Base-by-base conservation (phyloP, 192 early-diverging fungal species). In the Coemansia sp. region DNA sequence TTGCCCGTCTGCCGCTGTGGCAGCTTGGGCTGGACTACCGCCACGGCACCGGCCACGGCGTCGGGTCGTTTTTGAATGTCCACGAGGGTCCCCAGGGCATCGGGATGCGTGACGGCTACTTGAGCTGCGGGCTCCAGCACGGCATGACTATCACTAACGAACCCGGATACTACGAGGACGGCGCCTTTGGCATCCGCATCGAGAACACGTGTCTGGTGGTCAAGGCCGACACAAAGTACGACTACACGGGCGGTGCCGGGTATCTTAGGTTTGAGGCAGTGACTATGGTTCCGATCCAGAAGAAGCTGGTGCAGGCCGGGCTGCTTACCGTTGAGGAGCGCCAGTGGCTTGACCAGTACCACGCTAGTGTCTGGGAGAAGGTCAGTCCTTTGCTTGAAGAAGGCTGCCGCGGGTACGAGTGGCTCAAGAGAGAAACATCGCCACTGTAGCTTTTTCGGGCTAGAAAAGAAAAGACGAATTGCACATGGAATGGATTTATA, bases 121-220 rank as follows among this genome's bases (percentile, higher is more conserved):
- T 95, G 72, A 89, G 91, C 51, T 86, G 85, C 6, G 89, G 90
- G 4, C 82, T 99, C 44, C 87, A 86, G 44, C 85, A 88, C 8
- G 95, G 95, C 16, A 99, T 99, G 97, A 95, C 92, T 1, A 89
- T 99, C 42, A 95, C 97, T 17, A 93, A 99, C 74, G 94, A 99
- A 79, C 97, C 97, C 17, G 97, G 97, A 1, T 99, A 93, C 85
- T 99, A 99, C 74, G 89, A 97, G 76, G 95, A 99, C 77, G 95
- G 94, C 22, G 83, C 87, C 41, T 99, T 98, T 76, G 97, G 97
- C 64, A 97, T 98, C 70, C 93, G 97, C 70, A 96, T 98, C 70
- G 97, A 99, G 79, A 97, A 95, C 72, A 89, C 97, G 40, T 79
- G 97, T 63, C 68, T 99, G 45, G 89, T 98, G 22, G 87, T 87